A percentile compares a stretch with the other conserved stretches of the same genome.
Conservation (phyloP, 805 yeast genomes). For the Tetrapisispora namnaoensis region DNA sequence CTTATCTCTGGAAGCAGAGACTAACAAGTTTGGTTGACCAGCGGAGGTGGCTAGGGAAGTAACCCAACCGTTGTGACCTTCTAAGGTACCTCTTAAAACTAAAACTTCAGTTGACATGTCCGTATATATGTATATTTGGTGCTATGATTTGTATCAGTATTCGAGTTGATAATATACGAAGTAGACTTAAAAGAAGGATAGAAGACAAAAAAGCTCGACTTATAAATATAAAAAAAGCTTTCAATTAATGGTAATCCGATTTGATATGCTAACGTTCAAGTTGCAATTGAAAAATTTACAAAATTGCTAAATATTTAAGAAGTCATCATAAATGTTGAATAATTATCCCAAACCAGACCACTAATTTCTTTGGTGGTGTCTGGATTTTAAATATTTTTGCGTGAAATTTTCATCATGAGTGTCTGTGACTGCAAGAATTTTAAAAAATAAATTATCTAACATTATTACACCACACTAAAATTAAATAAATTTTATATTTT, state of each 20-base stretch:
- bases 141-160: no score
- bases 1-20: slow-evolving; percentile 99
- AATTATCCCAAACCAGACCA: slow-evolving; percentile 1
- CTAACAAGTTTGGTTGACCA: slow-evolving; percentile 94
- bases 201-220: no score
- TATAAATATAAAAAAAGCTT: no score
- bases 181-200: not conserved
- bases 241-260: no score
- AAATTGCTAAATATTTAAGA: not conserved
- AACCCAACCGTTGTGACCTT: slow-evolving; percentile 96
- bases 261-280: no score
- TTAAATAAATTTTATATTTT: no score
- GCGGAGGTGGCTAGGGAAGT: slow-evolving; percentile 97
- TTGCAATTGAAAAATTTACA: not conserved
- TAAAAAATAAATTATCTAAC: no score
- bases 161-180: no score
- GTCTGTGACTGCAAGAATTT: not conserved
- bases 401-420: not conserved
- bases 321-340: not conserved
- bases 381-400: not conserved
- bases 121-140: not conserved
- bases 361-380: not conserved
- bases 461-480: not conserved
- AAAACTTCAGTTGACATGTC: slow-evolving; percentile 56
- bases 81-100: slow-evolving; percentile 99